phyloP scores from a whole-genome alignment of 345 rosid species.

The Physaria fendleri region DNA sequence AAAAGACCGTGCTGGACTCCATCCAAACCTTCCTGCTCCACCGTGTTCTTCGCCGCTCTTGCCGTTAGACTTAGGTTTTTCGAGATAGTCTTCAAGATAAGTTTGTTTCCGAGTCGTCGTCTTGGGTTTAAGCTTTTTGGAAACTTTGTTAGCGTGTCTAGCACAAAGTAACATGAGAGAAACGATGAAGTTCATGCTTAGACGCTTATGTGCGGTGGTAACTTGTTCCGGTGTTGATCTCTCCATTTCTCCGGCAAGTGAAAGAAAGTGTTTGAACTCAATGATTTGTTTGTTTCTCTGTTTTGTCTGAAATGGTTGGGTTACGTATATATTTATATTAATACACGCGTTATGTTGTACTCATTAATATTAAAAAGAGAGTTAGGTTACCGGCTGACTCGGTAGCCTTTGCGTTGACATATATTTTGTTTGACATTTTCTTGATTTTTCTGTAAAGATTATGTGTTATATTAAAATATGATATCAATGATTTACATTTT shows the following conservation, averaged over 20 bases:
- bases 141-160: slow-evolving; percentile 44
- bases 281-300: not conserved
- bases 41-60: not conserved
- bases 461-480: slow-evolving; percentile 8
- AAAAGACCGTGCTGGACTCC: slow-evolving; percentile 24
- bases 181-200: slow-evolving; percentile 32
- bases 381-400: slow-evolving; percentile 28
- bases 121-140: slow-evolving; percentile 41
- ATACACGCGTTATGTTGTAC: not conserved
- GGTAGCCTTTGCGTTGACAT: slow-evolving; percentile 31
- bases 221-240: slow-evolving; percentile 21
- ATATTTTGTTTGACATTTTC: slow-evolving; percentile 21
- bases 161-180: slow-evolving; percentile 52
- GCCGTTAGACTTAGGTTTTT: slow-evolving; percentile 3
- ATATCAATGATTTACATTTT: slow-evolving; percentile 2
- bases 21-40: slow-evolving; percentile 21
- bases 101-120: slow-evolving; percentile 1
- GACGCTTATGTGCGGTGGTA: slow-evolving; percentile 33
- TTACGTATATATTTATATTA: slow-evolving; percentile 22
- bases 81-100: slow-evolving; percentile 22
- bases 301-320: not conserved
- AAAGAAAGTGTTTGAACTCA: not conserved
- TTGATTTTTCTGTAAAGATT: slow-evolving; percentile 2
- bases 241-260: slow-evolving; percentile 11
- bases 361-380: not conserved